A percentile compares a stretch with the other conserved stretches of the same genome.
Evolutionary conservation across 441 rosid species (phyloP).

Genomic region (Rhodomyrtus psidioides): DNA sequence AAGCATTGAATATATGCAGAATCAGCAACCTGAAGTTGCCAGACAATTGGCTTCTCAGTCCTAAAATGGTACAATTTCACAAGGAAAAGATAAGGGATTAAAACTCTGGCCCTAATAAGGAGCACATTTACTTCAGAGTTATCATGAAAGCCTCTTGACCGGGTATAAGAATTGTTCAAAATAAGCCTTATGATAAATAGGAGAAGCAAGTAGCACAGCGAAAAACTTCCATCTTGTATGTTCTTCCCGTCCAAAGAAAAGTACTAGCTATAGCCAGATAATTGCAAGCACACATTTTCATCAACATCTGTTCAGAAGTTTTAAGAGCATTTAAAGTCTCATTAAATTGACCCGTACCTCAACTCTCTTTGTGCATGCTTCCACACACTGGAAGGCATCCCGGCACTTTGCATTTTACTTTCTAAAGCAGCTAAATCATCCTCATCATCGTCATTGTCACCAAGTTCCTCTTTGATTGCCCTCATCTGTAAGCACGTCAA

Average conservation of each 20-base stretch:
- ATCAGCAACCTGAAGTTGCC: not conserved
- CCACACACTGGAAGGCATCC: slow-evolving; percentile 92
- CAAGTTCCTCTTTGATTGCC: slow-evolving; percentile 99
- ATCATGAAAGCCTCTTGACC: not conserved
- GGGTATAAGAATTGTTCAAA: not conserved
- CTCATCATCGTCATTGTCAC: slow-evolving; percentile 97
- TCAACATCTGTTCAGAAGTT: not conserved
- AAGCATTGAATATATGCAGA: not conserved
- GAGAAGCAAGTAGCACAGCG: not conserved
- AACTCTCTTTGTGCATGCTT: slow-evolving; percentile 97
- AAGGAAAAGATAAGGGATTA: not conserved
- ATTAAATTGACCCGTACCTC: slow-evolving; percentile 38
- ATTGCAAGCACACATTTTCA: not conserved
- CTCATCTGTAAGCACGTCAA: slow-evolving; percentile 50
- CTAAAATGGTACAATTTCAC: not conserved
- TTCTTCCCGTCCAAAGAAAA: not conserved
- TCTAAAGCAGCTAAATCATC: slow-evolving; percentile 95
- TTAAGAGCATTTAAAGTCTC: not conserved
- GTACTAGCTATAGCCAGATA: not conserved
- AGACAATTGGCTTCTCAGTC: not conserved
- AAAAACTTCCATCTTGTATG: not conserved
- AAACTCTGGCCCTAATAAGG: not conserved
- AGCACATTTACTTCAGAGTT: not conserved
- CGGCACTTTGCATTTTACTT: slow-evolving; percentile 93
- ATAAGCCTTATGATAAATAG: not conserved